These are phyloP conservation scores for Lecanoromycetidae sp. DNA, from an alignment of 2,329 filamentous ascomycete genomes.

Conservation along the genomic window DNA sequence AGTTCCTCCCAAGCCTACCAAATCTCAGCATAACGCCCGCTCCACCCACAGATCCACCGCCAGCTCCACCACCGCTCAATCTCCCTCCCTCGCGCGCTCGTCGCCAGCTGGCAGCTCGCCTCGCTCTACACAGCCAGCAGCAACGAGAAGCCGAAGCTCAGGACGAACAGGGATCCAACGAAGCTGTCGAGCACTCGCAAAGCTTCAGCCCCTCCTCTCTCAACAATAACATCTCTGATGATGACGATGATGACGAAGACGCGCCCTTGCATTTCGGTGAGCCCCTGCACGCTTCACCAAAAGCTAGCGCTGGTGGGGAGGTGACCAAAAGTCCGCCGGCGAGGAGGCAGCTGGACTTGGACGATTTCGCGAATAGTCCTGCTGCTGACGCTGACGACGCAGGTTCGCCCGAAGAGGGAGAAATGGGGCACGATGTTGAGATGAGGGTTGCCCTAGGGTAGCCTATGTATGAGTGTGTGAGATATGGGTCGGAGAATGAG, in stretches of 20 bases:
- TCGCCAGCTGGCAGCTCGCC: slow-evolving; percentile 75
- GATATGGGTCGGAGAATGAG: neutral
- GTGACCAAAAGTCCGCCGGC: neutral
- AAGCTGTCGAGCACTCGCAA: neutral
- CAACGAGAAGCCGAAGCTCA: slow-evolving; percentile 10
- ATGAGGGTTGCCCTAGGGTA: slow-evolving; percentile 13
- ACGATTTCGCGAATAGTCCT: slow-evolving; percentile 16
- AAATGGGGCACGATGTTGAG: slow-evolving; percentile 13
- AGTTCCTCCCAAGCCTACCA: slow-evolving; percentile 8
- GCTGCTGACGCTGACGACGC: slow-evolving; percentile 13
- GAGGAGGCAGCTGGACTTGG: slow-evolving; percentile 11
- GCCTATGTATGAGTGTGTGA: neutral
- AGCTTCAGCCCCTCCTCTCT: neutral
- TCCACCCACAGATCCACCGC: slow-evolving; percentile 39
- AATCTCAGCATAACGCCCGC: slow-evolving; percentile 7
- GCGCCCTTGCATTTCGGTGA: slow-evolving; percentile 6
- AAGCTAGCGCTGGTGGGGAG: neutral
- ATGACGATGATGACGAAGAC: slow-evolving; percentile 6
- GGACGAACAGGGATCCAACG: neutral
- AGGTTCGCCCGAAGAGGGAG: neutral
- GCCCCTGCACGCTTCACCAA: neutral
- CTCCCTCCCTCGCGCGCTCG: slow-evolving; percentile 77
- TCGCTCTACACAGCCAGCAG: slow-evolving; percentile 50
- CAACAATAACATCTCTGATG: slow-evolving; percentile 1
- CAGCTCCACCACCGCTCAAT: slow-evolving; percentile 55